Evolutionary conservation across 345 rosid genomes (phyloP).

Genomic region (Aurinia saxatilis): DNA sequence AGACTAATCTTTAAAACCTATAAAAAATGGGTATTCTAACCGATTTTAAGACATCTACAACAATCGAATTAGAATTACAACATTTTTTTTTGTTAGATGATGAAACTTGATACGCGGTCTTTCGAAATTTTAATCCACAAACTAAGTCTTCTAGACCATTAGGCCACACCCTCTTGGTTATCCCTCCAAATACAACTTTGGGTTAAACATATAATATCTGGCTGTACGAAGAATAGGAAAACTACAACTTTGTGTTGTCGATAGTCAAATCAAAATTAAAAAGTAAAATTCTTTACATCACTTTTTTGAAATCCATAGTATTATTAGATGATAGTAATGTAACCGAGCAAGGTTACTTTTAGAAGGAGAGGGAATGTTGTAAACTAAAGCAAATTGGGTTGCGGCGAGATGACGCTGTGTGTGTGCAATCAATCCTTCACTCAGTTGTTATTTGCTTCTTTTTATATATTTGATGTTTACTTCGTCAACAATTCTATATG

Average conservation of each 20-base stretch:
- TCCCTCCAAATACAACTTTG: background rate
- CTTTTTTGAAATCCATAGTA: background rate
- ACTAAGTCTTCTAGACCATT: too few species aligned
- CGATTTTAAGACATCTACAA: too few species aligned
- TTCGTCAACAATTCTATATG: constrained; percentile 7
- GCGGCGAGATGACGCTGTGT: constrained; percentile 64
- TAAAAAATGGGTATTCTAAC: too few species aligned
- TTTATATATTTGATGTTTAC: constrained; percentile 3
- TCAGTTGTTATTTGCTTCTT: constrained; percentile 12
- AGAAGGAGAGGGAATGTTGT: constrained; percentile 23
- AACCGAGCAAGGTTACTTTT: constrained; percentile 8
- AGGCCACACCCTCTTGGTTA: too few species aligned
- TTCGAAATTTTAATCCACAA: too few species aligned
- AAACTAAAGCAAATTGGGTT: constrained; percentile 22
- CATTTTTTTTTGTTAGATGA: too few species aligned
- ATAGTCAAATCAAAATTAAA: constrained; percentile 2
- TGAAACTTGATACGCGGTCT: too few species aligned
- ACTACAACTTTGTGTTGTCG: background rate
- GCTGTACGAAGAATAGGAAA: background rate
- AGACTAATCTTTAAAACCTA: too few species aligned
- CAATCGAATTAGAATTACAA: too few species aligned
- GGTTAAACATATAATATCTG: background rate
- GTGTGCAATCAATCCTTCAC: background rate
- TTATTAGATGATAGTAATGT: background rate
- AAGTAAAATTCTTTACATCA: background rate